phyloP scores from a whole-genome alignment of 768 basidiomycete genomes.

The Mrakia gelida region DNA sequence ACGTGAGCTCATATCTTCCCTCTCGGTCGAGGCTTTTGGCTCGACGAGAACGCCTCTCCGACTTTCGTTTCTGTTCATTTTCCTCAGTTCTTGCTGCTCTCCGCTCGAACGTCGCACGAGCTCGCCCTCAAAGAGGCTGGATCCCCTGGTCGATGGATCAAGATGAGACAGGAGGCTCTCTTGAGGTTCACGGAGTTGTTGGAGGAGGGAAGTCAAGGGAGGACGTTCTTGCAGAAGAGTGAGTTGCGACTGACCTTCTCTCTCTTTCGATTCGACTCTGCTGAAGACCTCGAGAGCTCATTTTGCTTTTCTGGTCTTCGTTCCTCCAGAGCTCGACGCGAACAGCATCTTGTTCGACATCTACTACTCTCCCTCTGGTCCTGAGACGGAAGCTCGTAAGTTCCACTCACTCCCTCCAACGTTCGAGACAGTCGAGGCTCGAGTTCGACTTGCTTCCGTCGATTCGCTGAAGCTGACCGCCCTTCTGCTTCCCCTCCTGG shows the following conservation, averaged over 20 bases:
- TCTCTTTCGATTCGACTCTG: not conserved
- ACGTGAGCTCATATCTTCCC: slow-evolving; percentile 19
- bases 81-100: slow-evolving; percentile 51
- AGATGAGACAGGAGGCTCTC: slow-evolving; percentile 54
- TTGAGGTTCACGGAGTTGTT: slow-evolving; percentile 16
- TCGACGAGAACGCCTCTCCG: not conserved
- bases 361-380: slow-evolving; percentile 32
- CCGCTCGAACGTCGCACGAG: slow-evolving; percentile 57
- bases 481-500: not conserved
- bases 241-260: not conserved
- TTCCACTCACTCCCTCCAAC: not conserved
- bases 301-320: no score
- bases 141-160: slow-evolving; percentile 46
- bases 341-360: slow-evolving; percentile 41
- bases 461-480: not conserved
- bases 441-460: no score
- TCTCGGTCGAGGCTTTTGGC: not conserved
- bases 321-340: slow-evolving; percentile 33
- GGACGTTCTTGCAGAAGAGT: slow-evolving; percentile 25
- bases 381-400: slow-evolving; percentile 18
- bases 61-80: not conserved
- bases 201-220: not conserved
- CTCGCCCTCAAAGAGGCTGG: slow-evolving; percentile 52
- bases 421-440: not conserved
- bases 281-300: not conserved